phyloP scores from a whole-genome alignment of 192 early-diverging fungal species.

The Gaertneriomyces semiglobifer region DNA sequence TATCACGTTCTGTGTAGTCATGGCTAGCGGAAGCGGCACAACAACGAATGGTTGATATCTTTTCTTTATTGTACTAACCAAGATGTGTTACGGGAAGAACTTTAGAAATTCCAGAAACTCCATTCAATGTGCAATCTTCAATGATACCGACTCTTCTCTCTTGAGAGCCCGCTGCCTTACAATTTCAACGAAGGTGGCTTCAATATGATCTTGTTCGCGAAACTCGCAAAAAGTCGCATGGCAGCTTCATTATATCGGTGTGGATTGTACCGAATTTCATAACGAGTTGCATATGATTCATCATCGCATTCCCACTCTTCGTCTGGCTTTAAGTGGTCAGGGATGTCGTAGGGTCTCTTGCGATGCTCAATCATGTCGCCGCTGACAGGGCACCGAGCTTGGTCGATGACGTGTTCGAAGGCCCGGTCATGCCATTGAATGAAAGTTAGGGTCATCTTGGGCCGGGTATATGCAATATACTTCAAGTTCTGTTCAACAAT shows the following conservation, averaged over 20 bases:
- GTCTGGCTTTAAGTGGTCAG: not conserved
- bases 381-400: slow-evolving; percentile 6
- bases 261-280: slow-evolving; percentile 4
- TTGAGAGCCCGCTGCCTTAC: too few relatives aligned
- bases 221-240: not conserved
- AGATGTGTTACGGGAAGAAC: too few relatives aligned
- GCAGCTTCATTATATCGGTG: not conserved
- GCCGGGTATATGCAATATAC: slow-evolving; percentile 29
- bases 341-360: slow-evolving; percentile 11
- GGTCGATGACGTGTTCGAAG: slow-evolving; percentile 8
- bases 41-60: too few relatives aligned
- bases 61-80: too few relatives aligned
- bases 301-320: not conserved
- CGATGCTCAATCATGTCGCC: slow-evolving; percentile 2
- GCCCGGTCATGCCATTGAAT: slow-evolving; percentile 8
- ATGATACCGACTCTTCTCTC: too few relatives aligned
- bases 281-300: not conserved
- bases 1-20: too few relatives aligned
- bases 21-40: too few relatives aligned
- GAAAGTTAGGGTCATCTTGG: slow-evolving; percentile 11
- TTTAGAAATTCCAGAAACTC: too few relatives aligned
- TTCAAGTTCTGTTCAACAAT: slow-evolving; percentile 21
- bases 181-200: too few relatives aligned
- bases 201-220: too few relatives aligned
- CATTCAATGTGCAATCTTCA: too few relatives aligned